phyloP scores from a whole-genome alignment of 768 basidiomycete genomes.

The Serendipita sp. region DNA sequence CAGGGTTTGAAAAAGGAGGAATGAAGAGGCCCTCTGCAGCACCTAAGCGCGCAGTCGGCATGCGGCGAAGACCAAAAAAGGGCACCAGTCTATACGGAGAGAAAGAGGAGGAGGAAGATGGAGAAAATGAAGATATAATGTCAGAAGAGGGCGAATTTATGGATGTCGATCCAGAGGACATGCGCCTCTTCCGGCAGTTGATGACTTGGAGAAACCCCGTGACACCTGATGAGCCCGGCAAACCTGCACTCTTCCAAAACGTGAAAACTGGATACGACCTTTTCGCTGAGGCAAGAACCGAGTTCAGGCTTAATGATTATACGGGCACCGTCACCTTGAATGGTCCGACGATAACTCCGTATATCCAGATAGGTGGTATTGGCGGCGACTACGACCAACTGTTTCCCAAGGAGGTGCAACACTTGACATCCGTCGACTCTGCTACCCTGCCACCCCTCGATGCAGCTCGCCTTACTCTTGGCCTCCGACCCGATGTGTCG shows the following conservation, averaged over 20 bases:
- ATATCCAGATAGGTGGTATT: background rate
- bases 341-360: background rate
- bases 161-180: background rate
- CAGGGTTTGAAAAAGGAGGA: too few species aligned
- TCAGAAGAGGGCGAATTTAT: background rate
- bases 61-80: background rate
- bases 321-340: background rate
- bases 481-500: background rate
- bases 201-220: background rate
- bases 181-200: background rate
- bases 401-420: background rate
- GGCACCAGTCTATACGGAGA: background rate
- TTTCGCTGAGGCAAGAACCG: background rate
- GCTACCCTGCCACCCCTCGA: background rate
- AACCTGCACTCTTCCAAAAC: background rate
- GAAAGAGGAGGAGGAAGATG: background rate
- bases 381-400: background rate
- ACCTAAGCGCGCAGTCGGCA: background rate
- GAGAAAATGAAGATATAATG: background rate
- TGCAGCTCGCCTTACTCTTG: background rate
- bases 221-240: background rate
- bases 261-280: conserved; percentile 1
- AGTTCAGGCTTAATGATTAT: background rate
- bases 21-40: too few species aligned
- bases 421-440: background rate